A percentile compares a stretch with the other conserved stretches of the same genome.
These are phyloP conservation scores for Plantago ovata DNA, from an alignment of 257 asterid species.

Conservation along the genomic window DNA sequence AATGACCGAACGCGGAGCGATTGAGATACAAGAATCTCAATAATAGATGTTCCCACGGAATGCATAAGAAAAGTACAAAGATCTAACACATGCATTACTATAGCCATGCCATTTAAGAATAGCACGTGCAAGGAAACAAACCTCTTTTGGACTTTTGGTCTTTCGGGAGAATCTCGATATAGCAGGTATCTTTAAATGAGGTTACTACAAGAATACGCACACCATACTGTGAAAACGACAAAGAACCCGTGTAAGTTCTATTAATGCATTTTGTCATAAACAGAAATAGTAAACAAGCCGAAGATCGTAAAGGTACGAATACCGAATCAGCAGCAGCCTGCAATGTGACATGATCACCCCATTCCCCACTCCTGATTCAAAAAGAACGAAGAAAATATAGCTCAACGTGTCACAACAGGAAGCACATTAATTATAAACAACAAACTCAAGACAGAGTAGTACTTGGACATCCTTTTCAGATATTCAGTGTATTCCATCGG, in stretches of 20 bases:
- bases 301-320: constrained; percentile 20
- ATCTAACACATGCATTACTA: constrained; percentile 3
- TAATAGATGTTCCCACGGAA: no score
- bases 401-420: not conserved
- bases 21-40: no score
- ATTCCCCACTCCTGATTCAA: constrained; percentile 67
- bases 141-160: constrained; percentile 84
- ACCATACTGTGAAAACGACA: constrained; percentile 62
- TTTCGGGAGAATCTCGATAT: constrained; percentile 90
- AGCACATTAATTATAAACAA: not conserved
- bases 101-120: not conserved
- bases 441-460: constrained; percentile 21
- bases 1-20: no score
- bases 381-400: constrained; percentile 16
- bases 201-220: constrained; percentile 77
- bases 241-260: constrained; percentile 22
- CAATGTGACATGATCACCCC: constrained; percentile 99
- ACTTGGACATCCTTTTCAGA: constrained; percentile 72
- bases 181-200: constrained; percentile 91
- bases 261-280: not conserved
- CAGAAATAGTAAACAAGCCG: not conserved
- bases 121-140: constrained; percentile 15
- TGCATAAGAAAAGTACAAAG: constrained; percentile 5
- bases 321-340: constrained; percentile 99
- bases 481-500: constrained; percentile 92